Percentiles rank a stretch among this genome's conserved stretches.
These are phyloP conservation scores for Fragaria vesca DNA, from an alignment of 306 rosid species.

Conservation along the genomic window DNA sequence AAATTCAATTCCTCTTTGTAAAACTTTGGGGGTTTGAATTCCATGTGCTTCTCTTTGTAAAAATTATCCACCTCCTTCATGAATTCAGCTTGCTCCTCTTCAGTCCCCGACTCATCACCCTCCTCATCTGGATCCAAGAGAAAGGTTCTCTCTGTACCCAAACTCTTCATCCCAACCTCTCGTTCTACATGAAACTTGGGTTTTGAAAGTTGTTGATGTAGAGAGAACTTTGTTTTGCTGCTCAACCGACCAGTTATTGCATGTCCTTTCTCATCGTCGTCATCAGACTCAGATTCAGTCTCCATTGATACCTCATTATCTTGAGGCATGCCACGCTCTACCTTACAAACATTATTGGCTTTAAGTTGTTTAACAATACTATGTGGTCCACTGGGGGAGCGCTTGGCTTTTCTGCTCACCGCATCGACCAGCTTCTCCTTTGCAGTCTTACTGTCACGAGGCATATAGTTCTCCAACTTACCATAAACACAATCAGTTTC, in stretches of 20 bases:
- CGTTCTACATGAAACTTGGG: slow-evolving; percentile 25
- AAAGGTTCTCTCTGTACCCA: not conserved
- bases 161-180: slow-evolving; percentile 17
- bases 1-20: slow-evolving; percentile 73
- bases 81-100: slow-evolving; percentile 61
- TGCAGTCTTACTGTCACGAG: not conserved
- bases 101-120: slow-evolving; percentile 68
- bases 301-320: slow-evolving; percentile 16
- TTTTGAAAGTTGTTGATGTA: slow-evolving; percentile 4
- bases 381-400: not conserved
- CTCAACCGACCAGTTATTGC: slow-evolving; percentile 16
- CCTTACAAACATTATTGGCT: slow-evolving; percentile 7
- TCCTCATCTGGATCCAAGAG: slow-evolving; percentile 25
- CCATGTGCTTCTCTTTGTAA: slow-evolving; percentile 68
- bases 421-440: not conserved
- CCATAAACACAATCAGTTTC: not conserved
- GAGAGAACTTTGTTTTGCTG: slow-evolving; percentile 19
- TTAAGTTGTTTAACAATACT: not conserved
- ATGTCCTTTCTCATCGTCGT: slow-evolving; percentile 12
- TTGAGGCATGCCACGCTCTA: not conserved
- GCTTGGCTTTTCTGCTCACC: not conserved
- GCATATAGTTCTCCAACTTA: slow-evolving; percentile 4
- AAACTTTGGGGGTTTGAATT: slow-evolving; percentile 74
- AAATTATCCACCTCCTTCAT: slow-evolving; percentile 67
- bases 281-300: slow-evolving; percentile 15